Base-by-base conservation (phyloP, 2,329 filamentous ascomycete species). In the Elsinoe perseae region DNA sequence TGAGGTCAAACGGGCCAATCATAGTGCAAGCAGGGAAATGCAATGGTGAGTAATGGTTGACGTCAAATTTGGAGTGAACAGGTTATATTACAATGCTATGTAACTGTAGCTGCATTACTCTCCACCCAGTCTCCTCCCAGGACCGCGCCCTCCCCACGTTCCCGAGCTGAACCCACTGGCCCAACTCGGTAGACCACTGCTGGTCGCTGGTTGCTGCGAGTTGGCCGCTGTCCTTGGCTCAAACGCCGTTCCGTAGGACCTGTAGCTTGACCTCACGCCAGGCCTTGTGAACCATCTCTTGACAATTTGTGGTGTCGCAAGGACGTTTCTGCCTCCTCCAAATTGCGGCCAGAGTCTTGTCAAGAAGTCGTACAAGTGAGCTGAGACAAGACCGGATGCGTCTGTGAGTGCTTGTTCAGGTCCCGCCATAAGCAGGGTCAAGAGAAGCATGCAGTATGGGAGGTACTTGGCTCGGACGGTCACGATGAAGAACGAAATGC, bases 321-420 rank as follows among this genome's bases (percentile, higher is more conserved):
- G 77, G 50, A 85, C 78, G 66, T 91, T 95, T 53, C 76, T 77
- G 0, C 93, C 93, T 56, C 88, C 87, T 28, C 90, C 92, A 67
- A 93, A 93, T 56, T 87, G 83, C 4, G 93, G 93, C 77, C 90
- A 97, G 40, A 96, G 79, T 50, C 88, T 81, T 1, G 87, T 89
- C 50, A 96, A 71, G 67, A 97, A 98, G 68, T 97, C 88, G 71
- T 89, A 95, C 18, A 93, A 66, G 69, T 98, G 93, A 3, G 91
- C 91, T 10, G 91, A 88, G 42, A 95, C 61, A 9, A 98, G 77
- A n/a, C 93, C 93, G 30, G 82, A 87, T 3, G 82, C 70, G 66
- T 95, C 84, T 3, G 84, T 65, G 56, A 87, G 67, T 9, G 87
- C 79, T 16, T 72, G 72, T 2, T 70, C 62, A 32, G 77, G 77